Evolutionary conservation across 257 asterid species (phyloP).

Genomic region (Eustoma russellianum): DNA sequence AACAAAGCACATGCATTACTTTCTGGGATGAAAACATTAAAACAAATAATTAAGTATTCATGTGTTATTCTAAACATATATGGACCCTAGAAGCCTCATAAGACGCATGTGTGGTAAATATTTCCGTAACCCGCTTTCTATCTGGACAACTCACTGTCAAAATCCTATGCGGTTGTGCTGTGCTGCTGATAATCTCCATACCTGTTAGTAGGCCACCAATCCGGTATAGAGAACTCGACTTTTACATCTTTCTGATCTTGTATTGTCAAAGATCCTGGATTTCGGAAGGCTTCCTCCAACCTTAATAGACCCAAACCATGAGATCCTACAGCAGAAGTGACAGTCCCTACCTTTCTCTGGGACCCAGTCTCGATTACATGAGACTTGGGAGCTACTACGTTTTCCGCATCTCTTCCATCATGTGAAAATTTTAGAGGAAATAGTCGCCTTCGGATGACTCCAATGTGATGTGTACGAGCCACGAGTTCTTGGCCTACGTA

Average conservation of each 20-base stretch:
- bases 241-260: slow-evolving; percentile 49
- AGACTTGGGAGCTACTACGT: slow-evolving; percentile 53
- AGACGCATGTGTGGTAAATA: no score
- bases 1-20: no score
- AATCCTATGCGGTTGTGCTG: slow-evolving; percentile 30
- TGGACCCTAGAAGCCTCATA: no score
- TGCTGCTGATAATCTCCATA: slow-evolving; percentile 21
- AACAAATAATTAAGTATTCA: no score
- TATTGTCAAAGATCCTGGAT: slow-evolving; percentile 27
- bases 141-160: no score
- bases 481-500: slow-evolving; percentile 88
- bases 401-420: slow-evolving; percentile 42
- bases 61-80: no score
- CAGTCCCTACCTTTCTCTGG: slow-evolving; percentile 51
- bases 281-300: slow-evolving; percentile 53
- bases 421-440: slow-evolving; percentile 56
- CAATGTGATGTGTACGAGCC: slow-evolving; percentile 89
- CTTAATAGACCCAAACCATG: slow-evolving; percentile 66
- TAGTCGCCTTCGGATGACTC: slow-evolving; percentile 72
- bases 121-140: no score
- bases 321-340: slow-evolving; percentile 67
- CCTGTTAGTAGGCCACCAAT: slow-evolving; percentile 98
- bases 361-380: slow-evolving; percentile 44
- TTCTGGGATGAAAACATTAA: no score
- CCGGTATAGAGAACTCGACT: slow-evolving; percentile 48